Evolutionary conservation across 2,329 filamentous ascomycete genomes (phyloP).

Genomic region (Truncatella angustata): DNA sequence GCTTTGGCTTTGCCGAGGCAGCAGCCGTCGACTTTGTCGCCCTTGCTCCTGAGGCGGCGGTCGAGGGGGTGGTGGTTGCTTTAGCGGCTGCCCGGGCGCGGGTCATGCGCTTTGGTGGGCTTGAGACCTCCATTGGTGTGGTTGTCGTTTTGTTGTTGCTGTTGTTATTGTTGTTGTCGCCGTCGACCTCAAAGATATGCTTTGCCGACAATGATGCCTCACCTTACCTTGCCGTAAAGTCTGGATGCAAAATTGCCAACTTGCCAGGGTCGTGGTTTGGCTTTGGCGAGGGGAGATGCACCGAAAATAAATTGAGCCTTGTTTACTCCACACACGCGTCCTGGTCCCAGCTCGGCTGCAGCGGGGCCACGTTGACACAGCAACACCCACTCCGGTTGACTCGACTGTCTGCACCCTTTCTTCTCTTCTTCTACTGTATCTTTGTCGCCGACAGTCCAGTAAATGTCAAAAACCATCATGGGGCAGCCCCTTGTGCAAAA

Average conservation of each 20-base stretch:
- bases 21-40: slow-evolving; percentile 46
- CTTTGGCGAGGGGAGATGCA: neutral
- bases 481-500: too few relatives aligned
- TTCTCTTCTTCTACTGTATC: neutral
- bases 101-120: slow-evolving; percentile 59
- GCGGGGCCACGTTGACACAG: slow-evolving; percentile 4
- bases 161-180: slow-evolving; percentile 18
- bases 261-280: neutral
- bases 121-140: slow-evolving; percentile 53
- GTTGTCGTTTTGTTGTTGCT: too few relatives aligned
- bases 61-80: slow-evolving; percentile 24
- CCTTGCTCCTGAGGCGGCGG: too few relatives aligned
- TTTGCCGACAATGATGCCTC: neutral
- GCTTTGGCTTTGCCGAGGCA: slow-evolving; percentile 20
- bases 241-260: neutral
- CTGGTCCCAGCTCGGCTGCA: slow-evolving; percentile 1
- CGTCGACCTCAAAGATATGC: neutral
- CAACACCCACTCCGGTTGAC: neutral
- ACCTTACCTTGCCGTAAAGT: slow-evolving; percentile 10
- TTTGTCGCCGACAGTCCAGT: too few relatives aligned
- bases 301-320: slow-evolving; percentile 7
- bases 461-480: too few relatives aligned
- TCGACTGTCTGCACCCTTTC: neutral
- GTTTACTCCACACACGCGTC: slow-evolving; percentile 4
- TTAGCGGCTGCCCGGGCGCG: slow-evolving; percentile 46